Conservation (phyloP, 176 grass and related monocot genomes). For the Hsuehochloa calcarea region DNA sequence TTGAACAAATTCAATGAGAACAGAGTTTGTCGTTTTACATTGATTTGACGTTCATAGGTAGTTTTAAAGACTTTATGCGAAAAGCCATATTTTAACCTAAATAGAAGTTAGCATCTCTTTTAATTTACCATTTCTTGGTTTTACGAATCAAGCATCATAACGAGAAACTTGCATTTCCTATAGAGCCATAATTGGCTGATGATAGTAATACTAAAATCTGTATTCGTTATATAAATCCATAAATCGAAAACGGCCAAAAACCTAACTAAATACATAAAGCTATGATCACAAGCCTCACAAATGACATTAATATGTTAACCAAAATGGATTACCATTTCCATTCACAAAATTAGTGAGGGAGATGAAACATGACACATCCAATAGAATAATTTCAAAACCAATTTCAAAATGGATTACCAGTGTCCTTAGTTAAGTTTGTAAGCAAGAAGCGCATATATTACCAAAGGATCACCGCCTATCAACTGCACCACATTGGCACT, state of each 20-base stretch:
- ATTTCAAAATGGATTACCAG: too few relatives aligned
- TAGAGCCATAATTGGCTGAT: neutral
- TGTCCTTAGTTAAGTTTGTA: neutral
- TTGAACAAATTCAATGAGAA: neutral
- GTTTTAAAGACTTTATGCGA: neutral
- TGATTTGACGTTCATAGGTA: neutral
- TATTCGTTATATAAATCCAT: neutral
- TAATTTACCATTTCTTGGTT: neutral
- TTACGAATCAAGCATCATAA: neutral
- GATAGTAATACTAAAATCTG: neutral
- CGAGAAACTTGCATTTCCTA: neutral
- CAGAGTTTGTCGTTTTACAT: neutral
- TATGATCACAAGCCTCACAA: neutral
- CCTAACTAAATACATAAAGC: neutral
- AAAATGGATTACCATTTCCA: neutral
- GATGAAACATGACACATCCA: neutral
- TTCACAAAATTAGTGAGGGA: neutral
- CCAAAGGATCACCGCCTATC: conserved; percentile 94
- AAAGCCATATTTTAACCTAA: neutral
- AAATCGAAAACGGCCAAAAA: neutral
- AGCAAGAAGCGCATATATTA: conserved; percentile 23
- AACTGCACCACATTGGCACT: conserved; percentile 90
- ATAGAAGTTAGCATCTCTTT: neutral
- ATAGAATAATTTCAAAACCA: neutral
- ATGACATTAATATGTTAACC: neutral